Base-by-base conservation (phyloP, 805 yeast species). In the Geotrichum ghanense region DNA sequence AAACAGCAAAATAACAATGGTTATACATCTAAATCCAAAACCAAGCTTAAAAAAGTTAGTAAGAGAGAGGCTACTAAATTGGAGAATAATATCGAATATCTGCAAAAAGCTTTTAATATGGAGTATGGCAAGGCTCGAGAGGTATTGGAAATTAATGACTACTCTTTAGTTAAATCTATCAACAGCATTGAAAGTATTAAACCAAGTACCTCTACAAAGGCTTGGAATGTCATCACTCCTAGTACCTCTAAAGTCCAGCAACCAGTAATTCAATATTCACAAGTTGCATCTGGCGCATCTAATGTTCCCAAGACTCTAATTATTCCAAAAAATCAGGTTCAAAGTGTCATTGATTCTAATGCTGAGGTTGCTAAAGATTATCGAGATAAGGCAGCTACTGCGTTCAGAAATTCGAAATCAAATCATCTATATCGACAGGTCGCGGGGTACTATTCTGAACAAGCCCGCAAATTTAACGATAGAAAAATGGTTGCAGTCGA, bases 351-450 rank as follows among this genome's bases (percentile, higher is more conserved):
- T n/a, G 10, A 31, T 19, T n/a, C 12, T 19, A 46, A 48, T 43
- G 51, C 43, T 34, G 42, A 25, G 20, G 46, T 51, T 6, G 24
- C 51, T 22, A 31, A 46, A 26, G 26, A 35, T 14, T 37, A 20
- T 12, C 10, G 43, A 40, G 27, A 22, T 12, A 45, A 45, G 27
- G 35, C 42, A 3, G 43, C 43, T 3, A 39, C 17, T 3, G 24
- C 26, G 4, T 22, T 20, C 21, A 14, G 52, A n/a, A 51, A 51
- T 24, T 44, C 52, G 10, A 48, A 42, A 22, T 52, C 57, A 7
- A 48, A 53, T 42, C 55, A 53, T 7, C 49, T 55, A 24, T 50
- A 47, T 22, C 45, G 51, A 12, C 49, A 50, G 34, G 56, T 56
- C 2, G 54, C 54, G 9, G 51, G 52, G 3, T 47, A 52, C 22